A percentile compares a stretch with the other conserved stretches of the same genome.
Conservation (phyloP, 2,329 filamentous ascomycete species). For the Bipolaris sorokiniana region DNA sequence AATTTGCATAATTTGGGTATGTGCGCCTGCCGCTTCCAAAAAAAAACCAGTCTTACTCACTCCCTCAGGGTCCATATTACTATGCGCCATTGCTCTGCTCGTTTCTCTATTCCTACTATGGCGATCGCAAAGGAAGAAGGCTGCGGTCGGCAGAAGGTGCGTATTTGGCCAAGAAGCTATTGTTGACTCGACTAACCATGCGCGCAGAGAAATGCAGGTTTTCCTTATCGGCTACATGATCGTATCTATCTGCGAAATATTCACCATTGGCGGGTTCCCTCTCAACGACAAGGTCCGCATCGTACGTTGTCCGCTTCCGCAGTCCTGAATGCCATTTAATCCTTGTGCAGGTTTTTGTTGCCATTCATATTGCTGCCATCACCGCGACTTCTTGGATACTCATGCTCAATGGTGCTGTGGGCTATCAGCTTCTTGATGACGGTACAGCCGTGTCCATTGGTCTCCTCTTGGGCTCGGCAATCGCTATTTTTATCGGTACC, state of each 20-base stretch:
- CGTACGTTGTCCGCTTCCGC: constrained; percentile 57
- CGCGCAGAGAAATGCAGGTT: constrained; percentile 86
- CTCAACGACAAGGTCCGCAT: constrained; percentile 72
- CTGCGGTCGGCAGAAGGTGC: constrained; percentile 90
- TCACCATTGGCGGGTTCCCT: constrained; percentile 90
- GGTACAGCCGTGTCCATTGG: constrained; percentile 84
- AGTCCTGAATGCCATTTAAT: not conserved
- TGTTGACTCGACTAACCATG: constrained; percentile 27
- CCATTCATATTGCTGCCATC: constrained; percentile 88
- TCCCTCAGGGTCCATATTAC: constrained; percentile 77
- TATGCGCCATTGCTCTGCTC: constrained; percentile 78
- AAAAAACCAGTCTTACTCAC: constrained; percentile 32
- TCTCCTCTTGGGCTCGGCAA: constrained; percentile 73
- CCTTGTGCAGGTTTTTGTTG: constrained; percentile 74
- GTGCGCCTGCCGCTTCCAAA: constrained; percentile 25
- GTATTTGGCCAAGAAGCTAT: constrained; percentile 22
- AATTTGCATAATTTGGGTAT: constrained; percentile 83
- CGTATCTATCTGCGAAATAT: constrained; percentile 93
- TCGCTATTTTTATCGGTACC: constrained; percentile 80
- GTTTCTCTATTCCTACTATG: constrained; percentile 71
- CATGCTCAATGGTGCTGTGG: constrained; percentile 88
- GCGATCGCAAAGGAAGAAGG: constrained; percentile 85
- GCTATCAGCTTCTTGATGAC: constrained; percentile 92
- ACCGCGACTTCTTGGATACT: constrained; percentile 88
- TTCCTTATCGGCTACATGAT: constrained; percentile 87